Conservation (phyloP, 176 grass and related monocot species). For the Carex scoparia region DNA sequence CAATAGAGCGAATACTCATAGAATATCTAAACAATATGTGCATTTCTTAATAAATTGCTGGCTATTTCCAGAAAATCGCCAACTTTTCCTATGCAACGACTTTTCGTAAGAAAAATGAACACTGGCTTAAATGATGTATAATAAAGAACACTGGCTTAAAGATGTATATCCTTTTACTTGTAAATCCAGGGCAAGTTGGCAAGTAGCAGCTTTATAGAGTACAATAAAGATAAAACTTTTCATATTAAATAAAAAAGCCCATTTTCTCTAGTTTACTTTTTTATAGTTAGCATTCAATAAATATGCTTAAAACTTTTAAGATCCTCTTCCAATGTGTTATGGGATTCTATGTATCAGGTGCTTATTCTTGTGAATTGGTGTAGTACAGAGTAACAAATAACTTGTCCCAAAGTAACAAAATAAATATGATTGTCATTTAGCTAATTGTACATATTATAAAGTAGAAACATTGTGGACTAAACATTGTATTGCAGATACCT, state of each 20-base stretch:
- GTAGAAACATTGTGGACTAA: not conserved
- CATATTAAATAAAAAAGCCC: not conserved
- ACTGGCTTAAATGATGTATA: not conserved
- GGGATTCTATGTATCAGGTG: not conserved
- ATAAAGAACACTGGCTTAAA: too few species aligned
- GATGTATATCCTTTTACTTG: not conserved
- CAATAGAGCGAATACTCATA: not conserved
- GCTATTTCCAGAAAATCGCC: not conserved
- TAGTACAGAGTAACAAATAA: not conserved
- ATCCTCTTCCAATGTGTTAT: not conserved
- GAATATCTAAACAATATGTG: not conserved
- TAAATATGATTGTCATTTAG: not conserved
- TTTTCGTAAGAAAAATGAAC: not conserved
- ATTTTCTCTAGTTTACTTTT: not conserved
- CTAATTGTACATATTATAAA: not conserved
- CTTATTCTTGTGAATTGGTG: not conserved
- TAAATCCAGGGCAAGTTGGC: not conserved
- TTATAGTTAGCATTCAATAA: not conserved
- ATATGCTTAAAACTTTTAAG: not conserved
- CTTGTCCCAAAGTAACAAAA: not conserved
- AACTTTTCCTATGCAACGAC: not conserved
- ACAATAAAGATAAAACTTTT: not conserved
- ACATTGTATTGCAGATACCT: slow-evolving; percentile 52
- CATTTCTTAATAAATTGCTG: not conserved
- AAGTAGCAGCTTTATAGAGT: not conserved